phyloP scores from a whole-genome alignment of 2,329 filamentous ascomycete genomes.

The Neonectria punicea region DNA sequence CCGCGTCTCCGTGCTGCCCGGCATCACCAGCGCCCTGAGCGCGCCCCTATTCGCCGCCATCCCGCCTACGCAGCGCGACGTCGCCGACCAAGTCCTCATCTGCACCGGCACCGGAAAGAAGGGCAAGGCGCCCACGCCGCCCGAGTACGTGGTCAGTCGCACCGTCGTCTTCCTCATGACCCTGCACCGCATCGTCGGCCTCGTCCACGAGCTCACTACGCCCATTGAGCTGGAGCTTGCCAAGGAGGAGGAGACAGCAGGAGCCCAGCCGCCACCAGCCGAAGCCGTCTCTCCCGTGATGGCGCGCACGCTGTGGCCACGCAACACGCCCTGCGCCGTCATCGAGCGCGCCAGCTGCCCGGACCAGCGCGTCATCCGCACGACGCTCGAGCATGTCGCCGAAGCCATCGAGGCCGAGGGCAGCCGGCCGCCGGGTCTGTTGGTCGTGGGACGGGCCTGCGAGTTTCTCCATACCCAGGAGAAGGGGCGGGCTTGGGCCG shows the following conservation, averaged over 20 bases:
- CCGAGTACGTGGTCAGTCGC: slow-evolving; percentile 77
- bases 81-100: slow-evolving; percentile 93
- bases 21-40: slow-evolving; percentile 87
- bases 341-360: slow-evolving; percentile 93
- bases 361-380: slow-evolving; percentile 92
- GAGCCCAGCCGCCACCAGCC: slow-evolving; percentile 25
- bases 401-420: slow-evolving; percentile 89
- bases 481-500: slow-evolving; percentile 75
- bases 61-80: slow-evolving; percentile 87
- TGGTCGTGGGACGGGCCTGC: slow-evolving; percentile 88
- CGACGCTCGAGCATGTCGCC: slow-evolving; percentile 81
- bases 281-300: slow-evolving; percentile 5
- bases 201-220: slow-evolving; percentile 76
- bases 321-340: slow-evolving; percentile 86
- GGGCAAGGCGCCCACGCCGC: slow-evolving; percentile 83
- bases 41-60: slow-evolving; percentile 91
- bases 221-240: slow-evolving; percentile 48
- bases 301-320: slow-evolving; percentile 71
- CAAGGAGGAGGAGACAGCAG: slow-evolving; percentile 38
- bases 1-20: slow-evolving; percentile 78
- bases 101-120: slow-evolving; percentile 96
- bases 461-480: slow-evolving; percentile 74
- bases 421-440: slow-evolving; percentile 85
- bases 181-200: slow-evolving; percentile 80
- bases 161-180: slow-evolving; percentile 97